Evolutionary conservation across 768 basidiomycete genomes (phyloP), one percentile per base, ranked within the genome.

Genomic region (Hortiboletus campestris): DNA sequence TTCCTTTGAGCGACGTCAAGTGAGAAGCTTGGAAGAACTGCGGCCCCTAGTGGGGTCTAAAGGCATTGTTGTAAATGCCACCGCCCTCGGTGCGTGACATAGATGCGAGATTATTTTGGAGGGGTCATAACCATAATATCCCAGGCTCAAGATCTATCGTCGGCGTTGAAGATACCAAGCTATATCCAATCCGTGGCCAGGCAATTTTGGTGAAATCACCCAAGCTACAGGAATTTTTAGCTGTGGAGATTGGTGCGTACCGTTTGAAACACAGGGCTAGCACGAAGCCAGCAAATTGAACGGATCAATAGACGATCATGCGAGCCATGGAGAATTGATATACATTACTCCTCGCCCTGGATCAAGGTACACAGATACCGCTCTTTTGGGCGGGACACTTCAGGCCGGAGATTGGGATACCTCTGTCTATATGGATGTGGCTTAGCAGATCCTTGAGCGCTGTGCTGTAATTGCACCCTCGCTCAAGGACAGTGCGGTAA

Each of bases 181-280:
- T 94, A 22, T 84, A 82, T 66, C 91, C 94, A 1, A 80, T 94
- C 58, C 79, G 92, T 42, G 94, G 94, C 9, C 94, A 96, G 72
- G 87, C 90, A 0, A 84, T 94, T 10, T 69, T 94, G 17, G 76
- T 95, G 19, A 71, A 81, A 38, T 89, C 89, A 3, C 86, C 89
- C 0, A 79, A 80, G 73, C 74, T 91, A 43, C 48, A 73, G 40
- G 74, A 76, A 53, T 74, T 63, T 50, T 35, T 75, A 29, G 45
- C 49, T 61, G 62, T 56, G 28, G 43, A 64, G 12, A 31, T 48
- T 12, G 68, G 75, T 74, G 44, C 51, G 71, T 57, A 42, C 11
- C n/a, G 4, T 35, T 44, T 20, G 35, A 16, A 20, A n/a, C 25
- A 42, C 17, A 28, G 11, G 10, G 11, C 10, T 11, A 11, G n/a